Conservation (phyloP, 805 yeast genomes). For the Jamesozyma gamospora region DNA sequence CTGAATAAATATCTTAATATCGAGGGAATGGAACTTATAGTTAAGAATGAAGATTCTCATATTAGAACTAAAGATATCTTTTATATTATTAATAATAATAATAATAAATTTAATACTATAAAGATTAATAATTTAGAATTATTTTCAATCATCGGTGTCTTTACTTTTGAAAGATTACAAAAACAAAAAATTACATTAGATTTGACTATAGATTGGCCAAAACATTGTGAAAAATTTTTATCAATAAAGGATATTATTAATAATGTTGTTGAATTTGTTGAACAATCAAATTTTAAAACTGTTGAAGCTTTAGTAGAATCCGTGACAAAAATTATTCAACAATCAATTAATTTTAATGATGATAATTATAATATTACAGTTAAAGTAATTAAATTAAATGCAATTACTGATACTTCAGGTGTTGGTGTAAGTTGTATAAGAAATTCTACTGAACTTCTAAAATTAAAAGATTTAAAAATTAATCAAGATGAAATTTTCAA, state of each 20-base stretch:
- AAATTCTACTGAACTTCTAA: constrained; percentile 32
- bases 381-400: constrained; percentile 76
- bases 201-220: constrained; percentile 36
- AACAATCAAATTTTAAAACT: constrained; percentile 72
- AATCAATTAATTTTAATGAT: constrained; percentile 23
- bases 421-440: constrained; percentile 77
- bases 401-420: constrained; percentile 75
- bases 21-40: constrained; percentile 12
- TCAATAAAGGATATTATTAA: constrained; percentile 36
- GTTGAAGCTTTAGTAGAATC: constrained; percentile 83
- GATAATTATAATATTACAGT: constrained; percentile 28
- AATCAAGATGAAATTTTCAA: constrained; percentile 1
- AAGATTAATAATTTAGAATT: constrained; percentile 44
- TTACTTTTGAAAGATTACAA: constrained; percentile 77
- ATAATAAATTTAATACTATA: constrained; percentile 16
- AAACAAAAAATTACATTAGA: constrained; percentile 66
- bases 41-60: constrained; percentile 20
- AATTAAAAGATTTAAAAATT: not conserved
- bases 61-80: constrained; percentile 27
- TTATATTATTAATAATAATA: constrained; percentile 4
- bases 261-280: constrained; percentile 51
- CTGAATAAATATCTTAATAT: constrained; percentile 27
- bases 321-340: constrained; percentile 50
- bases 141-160: constrained; percentile 83
- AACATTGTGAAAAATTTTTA: constrained; percentile 7